These are phyloP conservation scores for Alternaria dauci DNA, from an alignment of 2,329 filamentous ascomycete genomes.

Conservation along the genomic window DNA sequence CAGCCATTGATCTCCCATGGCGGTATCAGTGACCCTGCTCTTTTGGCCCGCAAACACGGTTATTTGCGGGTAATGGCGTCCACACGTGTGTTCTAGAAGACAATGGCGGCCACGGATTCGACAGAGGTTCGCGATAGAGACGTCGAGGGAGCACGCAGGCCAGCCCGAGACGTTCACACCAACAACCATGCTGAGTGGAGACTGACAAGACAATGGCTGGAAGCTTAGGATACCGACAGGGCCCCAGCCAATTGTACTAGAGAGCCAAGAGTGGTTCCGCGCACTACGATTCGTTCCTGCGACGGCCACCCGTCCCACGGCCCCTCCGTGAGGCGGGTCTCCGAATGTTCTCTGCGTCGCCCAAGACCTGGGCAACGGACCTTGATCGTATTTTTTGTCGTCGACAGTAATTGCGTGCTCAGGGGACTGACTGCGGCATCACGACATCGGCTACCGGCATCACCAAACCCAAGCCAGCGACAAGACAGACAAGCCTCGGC, in stretches of 20 bases:
- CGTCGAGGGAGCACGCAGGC: background rate
- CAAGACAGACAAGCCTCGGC: slow-evolving; percentile 5
- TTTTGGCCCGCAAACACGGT: slow-evolving; percentile 4
- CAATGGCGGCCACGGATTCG: background rate
- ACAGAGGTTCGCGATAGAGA: background rate
- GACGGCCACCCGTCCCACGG: background rate
- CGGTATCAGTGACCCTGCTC: slow-evolving; percentile 12
- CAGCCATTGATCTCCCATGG: background rate
- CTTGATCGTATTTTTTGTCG: background rate
- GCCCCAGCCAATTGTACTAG: slow-evolving; percentile 11
- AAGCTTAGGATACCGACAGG: slow-evolving; percentile 13
- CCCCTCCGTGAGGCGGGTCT: slow-evolving; percentile 1
- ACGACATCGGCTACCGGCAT: background rate
- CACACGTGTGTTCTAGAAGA: background rate
- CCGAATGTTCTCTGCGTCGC: slow-evolving; percentile 4
- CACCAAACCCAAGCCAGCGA: background rate
- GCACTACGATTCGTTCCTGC: slow-evolving; percentile 8
- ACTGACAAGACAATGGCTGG: slow-evolving; percentile 14
- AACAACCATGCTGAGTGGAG: slow-evolving; percentile 9
- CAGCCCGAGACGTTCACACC: slow-evolving; percentile 1
- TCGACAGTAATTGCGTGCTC: slow-evolving; percentile 1
- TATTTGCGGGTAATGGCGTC: slow-evolving; percentile 11
- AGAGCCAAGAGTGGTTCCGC: slow-evolving; percentile 3
- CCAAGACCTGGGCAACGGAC: slow-evolving; percentile 10
- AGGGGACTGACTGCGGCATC: background rate